Percentiles rank a stretch among this genome's conserved stretches.
These are phyloP conservation scores for Dissophora ornata DNA, from an alignment of 192 early-diverging fungal species.

Conservation along the genomic window DNA sequence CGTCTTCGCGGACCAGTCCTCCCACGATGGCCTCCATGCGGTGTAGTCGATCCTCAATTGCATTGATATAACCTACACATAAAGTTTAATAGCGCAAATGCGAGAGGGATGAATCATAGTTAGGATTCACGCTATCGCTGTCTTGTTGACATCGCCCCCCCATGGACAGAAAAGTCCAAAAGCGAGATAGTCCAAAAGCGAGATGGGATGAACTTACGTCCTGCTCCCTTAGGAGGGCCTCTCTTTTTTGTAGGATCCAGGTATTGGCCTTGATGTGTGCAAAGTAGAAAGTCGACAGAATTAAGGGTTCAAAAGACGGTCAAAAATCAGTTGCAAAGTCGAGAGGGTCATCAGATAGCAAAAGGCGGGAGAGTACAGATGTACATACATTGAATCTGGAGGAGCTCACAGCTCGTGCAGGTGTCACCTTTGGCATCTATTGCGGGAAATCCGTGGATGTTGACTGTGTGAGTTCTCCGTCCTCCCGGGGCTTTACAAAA, in stretches of 20 bases:
- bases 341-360: too few relatives aligned
- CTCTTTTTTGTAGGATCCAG: constrained; percentile 75
- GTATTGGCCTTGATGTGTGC: constrained; percentile 25
- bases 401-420: constrained; percentile 42
- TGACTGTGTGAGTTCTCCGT: too few relatives aligned
- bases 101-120: not conserved
- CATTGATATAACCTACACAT: constrained; percentile 81
- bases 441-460: not conserved
- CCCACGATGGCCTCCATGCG: constrained; percentile 76
- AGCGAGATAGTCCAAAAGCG: too few relatives aligned
- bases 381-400: constrained; percentile 41
- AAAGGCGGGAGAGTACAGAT: too few relatives aligned
- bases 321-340: not conserved
- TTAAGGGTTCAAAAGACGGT: not conserved
- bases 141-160: too few relatives aligned
- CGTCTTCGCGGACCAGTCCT: constrained; percentile 64
- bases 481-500: too few relatives aligned
- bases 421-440: constrained; percentile 49
- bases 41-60: constrained; percentile 80
- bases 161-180: too few relatives aligned
- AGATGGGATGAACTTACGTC: constrained; percentile 26
- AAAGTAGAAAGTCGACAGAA: not conserved
- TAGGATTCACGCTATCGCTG: not conserved
- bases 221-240: constrained; percentile 76
- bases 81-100: not conserved